Conservation (phyloP, 371 early-diverging fungal genomes). For the Funneliformis caledonium region DNA sequence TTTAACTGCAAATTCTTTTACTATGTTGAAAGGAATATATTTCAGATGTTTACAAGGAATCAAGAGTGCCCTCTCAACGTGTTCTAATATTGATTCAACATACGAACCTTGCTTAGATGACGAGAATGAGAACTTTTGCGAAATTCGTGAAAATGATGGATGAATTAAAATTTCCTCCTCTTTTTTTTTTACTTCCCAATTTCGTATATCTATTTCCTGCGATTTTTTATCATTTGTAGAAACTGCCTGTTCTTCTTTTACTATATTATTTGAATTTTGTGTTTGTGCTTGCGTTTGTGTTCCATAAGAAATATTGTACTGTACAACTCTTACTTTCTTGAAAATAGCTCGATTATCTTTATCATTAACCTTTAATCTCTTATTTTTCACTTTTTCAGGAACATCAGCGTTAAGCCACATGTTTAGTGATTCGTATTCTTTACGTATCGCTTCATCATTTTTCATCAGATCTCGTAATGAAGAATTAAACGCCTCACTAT, state of each 20-base stretch:
- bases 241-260: slow-evolving; percentile 22
- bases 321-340: slow-evolving; percentile 29
- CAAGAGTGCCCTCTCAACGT: slow-evolving; percentile 38
- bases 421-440: slow-evolving; percentile 35
- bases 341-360: slow-evolving; percentile 25
- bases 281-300: slow-evolving; percentile 7
- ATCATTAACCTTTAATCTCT: slow-evolving; percentile 26
- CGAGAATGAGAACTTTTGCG: slow-evolving; percentile 36
- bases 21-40: slow-evolving; percentile 35
- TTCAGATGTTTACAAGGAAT: slow-evolving; percentile 29
- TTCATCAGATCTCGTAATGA: slow-evolving; percentile 31
- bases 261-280: slow-evolving; percentile 37
- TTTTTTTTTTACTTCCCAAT: slow-evolving; percentile 21
- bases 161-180: slow-evolving; percentile 11
- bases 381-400: slow-evolving; percentile 19
- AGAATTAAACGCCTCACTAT: slow-evolving; percentile 24
- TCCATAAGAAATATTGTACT: slow-evolving; percentile 39
- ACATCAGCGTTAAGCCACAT: slow-evolving; percentile 11
- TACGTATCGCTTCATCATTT: slow-evolving; percentile 28
- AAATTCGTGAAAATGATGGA: slow-evolving; percentile 21
- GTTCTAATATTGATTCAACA: slow-evolving; percentile 36
- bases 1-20: slow-evolving; percentile 35
- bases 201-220: slow-evolving; percentile 28
- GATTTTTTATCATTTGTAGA: slow-evolving; percentile 25
- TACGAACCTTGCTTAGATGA: slow-evolving; percentile 35